A percentile compares a stretch with the other conserved stretches of the same genome.
Evolutionary conservation across 345 rosid genomes (phyloP).

Genomic region (Eucalyptus victrix): DNA sequence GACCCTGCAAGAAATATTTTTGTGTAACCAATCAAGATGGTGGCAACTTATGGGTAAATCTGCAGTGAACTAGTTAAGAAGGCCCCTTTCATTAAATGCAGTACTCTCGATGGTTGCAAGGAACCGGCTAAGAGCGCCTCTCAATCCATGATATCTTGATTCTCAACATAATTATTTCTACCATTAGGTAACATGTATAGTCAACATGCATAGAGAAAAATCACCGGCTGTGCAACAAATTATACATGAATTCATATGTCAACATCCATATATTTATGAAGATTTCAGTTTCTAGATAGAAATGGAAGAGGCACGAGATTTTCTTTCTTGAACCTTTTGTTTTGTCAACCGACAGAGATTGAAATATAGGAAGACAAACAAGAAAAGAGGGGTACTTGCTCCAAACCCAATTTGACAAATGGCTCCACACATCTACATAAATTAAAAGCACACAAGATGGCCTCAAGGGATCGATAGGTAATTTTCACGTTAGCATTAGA

Average conservation of each 20-base stretch:
- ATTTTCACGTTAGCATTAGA: neutral
- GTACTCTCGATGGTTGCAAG: neutral
- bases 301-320: neutral
- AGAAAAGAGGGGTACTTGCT: neutral
- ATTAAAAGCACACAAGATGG: neutral
- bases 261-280: neutral
- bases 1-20: neutral
- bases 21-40: neutral
- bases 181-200: neutral
- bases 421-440: neutral
- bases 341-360: neutral
- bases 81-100: neutral
- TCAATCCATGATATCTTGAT: neutral
- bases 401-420: neutral
- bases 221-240: accelerated
- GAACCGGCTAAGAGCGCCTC: neutral
- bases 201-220: neutral
- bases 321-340: neutral
- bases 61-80: neutral
- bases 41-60: neutral
- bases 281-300: neutral
- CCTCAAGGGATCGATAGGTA: neutral
- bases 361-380: neutral
- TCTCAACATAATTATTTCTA: neutral
- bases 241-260: neutral